Evolutionary conservation across 805 yeast genomes (phyloP), one percentile per base, ranked within the genome.

Genomic region (Kodamaea fukazawae): DNA sequence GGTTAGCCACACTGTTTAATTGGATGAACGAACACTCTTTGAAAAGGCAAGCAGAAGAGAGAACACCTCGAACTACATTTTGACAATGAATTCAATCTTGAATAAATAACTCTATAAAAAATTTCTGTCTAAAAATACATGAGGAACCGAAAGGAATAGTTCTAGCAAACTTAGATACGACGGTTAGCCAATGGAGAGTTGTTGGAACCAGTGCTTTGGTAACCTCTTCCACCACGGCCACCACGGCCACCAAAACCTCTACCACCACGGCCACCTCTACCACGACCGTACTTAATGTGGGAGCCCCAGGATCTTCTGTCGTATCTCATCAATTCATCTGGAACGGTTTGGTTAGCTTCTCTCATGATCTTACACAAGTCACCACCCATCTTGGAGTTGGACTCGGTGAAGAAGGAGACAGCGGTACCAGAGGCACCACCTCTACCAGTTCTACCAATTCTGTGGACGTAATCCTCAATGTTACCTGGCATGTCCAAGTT

Each of bases 371-470:
- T 83, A 57, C 91, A 78, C 60, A 93, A 77, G 57, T 88, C 93
- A 56, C 86, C 85, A 53, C 98, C 97, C 67, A 89, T 78, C 70
- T 84, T 80, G 54, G 87, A 73, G 75, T 89, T 87, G 50, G 75
- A 90, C 49, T 80, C 85, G 44, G 97, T 88, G 78, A 93, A 93
- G 65, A 91, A 80, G 7, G 98, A 87, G 51, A 89, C 79, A 41
- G 99, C 97, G 47, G 93, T 90, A 78, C 99, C 99, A 47, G 76
- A 75, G 47, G 89, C 82, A 65, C 98, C 98, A 52, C 97, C 99
- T 79, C 99, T 88, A 65, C 99, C 99, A 50, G 99, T 90, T 80
- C 97, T 90, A 68, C 99, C 99, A 61, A 91, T 93, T 74, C 99
- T 82, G 68, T 91, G 99, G 48, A 91, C 97, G 65, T 91, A 91